Conservation (phyloP, 1,284 basidiomycete species). For the Microbotryum scabiosae region DNA sequence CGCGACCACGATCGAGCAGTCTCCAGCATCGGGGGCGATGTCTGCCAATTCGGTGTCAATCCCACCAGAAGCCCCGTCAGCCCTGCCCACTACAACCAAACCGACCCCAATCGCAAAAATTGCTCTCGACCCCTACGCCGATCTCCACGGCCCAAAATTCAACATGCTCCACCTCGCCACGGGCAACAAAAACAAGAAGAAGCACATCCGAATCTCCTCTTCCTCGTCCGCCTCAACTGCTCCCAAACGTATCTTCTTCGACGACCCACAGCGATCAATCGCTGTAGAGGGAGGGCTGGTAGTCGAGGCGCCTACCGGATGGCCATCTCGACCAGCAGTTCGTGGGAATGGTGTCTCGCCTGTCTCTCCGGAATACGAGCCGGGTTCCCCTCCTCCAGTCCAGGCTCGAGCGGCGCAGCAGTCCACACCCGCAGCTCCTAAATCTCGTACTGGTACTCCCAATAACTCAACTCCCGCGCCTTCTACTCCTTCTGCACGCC, state of each 20-base stretch:
- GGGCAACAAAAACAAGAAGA: conserved; percentile 11
- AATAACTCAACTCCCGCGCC: not conserved
- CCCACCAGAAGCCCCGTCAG: not conserved
- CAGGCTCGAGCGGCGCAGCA: not conserved
- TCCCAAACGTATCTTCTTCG: too few species aligned
- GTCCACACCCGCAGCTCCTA: not conserved
- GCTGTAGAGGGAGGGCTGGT: too few species aligned
- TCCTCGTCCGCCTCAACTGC: too few species aligned
- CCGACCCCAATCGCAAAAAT: not conserved
- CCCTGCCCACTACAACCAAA: not conserved
- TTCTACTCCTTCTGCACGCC: too few species aligned
- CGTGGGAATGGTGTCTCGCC: too few species aligned
- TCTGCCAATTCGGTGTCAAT: not conserved
- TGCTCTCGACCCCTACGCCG: conserved; percentile 1
- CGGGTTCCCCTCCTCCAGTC: not conserved
- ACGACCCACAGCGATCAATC: too few species aligned
- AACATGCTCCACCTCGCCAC: conserved; percentile 1
- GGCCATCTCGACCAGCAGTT: too few species aligned
- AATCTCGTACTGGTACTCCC: not conserved
- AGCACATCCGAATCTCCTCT: not conserved
- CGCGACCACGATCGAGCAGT: not conserved
- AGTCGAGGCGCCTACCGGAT: too few species aligned
- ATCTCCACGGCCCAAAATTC: not conserved
- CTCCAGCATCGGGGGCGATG: not conserved
- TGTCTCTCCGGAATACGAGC: too few species aligned